phyloP scores from a whole-genome alignment of 2,329 filamentous ascomycete genomes.

The Alternaria ventricosa region DNA sequence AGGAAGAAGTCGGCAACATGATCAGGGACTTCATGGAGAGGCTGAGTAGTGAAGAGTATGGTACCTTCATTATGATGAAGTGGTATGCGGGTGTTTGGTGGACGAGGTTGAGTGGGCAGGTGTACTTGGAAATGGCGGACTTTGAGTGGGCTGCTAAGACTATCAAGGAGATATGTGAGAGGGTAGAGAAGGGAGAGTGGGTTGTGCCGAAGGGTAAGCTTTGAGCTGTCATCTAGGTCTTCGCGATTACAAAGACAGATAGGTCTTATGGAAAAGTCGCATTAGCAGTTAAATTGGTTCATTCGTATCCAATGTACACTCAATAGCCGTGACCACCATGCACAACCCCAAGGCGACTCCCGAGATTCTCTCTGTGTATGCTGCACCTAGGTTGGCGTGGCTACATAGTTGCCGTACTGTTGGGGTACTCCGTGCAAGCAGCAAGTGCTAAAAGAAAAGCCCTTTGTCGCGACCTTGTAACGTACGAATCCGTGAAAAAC shows the following conservation, averaged over 20 bases:
- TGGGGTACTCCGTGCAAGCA: no score
- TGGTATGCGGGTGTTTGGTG: conserved; percentile 69
- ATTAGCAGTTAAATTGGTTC: not conserved
- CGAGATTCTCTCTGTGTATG: not conserved
- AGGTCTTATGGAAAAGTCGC: not conserved
- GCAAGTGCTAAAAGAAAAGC: no score
- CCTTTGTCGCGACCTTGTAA: no score
- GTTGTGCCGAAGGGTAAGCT: conserved; percentile 11
- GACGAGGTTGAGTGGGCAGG: conserved; percentile 77
- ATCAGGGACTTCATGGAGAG: conserved; percentile 53
- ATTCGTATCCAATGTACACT: not conserved
- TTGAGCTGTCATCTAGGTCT: not conserved
- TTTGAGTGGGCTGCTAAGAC: conserved; percentile 72
- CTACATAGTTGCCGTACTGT: no score
- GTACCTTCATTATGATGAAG: conserved; percentile 74
- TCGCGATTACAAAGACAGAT: not conserved
- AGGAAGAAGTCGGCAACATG: conserved; percentile 24
- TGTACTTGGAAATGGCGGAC: conserved; percentile 81
- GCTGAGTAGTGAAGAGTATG: conserved; percentile 61
- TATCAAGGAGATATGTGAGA: conserved; percentile 64
- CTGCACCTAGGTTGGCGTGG: no score
- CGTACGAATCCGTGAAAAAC: not conserved
- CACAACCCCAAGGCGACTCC: not conserved
- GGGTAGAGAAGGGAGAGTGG: conserved; percentile 57
- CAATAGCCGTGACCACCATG: not conserved